Evolutionary conservation across 257 asterid genomes (phyloP), one percentile per base, ranked within the genome.

Genomic region (Nicotiana noctiflora): DNA sequence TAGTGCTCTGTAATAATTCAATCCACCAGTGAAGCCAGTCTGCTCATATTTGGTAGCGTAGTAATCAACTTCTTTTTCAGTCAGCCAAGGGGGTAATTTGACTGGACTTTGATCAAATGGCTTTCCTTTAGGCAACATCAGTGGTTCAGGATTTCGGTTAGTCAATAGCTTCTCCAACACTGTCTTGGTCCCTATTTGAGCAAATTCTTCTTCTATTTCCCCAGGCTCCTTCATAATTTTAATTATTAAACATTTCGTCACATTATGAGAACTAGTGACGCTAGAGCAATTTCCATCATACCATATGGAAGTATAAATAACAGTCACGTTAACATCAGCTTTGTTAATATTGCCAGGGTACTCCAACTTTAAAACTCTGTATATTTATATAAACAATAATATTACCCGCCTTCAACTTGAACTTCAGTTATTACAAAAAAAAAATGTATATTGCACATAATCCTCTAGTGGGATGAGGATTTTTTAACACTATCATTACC

Each of bases 21-120:
- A 57, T 68, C 87, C 95, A 52, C 98, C 98, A 0, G 92, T 91
- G 90, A 92, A 94, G 62, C 98, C 97, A 17, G 89, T 91, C 76
- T 81, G 77, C 78, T 86, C 88, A 80, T 89, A 92, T 74, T 82
- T 89, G 80, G 44, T 77, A 49, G 79, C 88, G 32, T 90, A 94
- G 70, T 94, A 94, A 66, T 89, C 87, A 3, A 94, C 86, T 59
- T 94, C 94, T n/a, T 90, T 85, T 62, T 90, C 93, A 19, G 91
- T 80, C 67, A 92, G 76, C 95, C 97, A 94, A 53, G 89, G 51
- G 13, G 94, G 89, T 82, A 83, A 76, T 66, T 19, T 44, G 18
- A 53, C 31, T 61, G 86, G 84, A 52, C 74, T 18, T 31, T 52
- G 66, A 15, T 76, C 84, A 27, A 89, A 88, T 32, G 87, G 88